These are phyloP conservation scores for Lactifluus rugatus DNA, from an alignment of 768 basidiomycete species.

Conservation along the genomic window DNA sequence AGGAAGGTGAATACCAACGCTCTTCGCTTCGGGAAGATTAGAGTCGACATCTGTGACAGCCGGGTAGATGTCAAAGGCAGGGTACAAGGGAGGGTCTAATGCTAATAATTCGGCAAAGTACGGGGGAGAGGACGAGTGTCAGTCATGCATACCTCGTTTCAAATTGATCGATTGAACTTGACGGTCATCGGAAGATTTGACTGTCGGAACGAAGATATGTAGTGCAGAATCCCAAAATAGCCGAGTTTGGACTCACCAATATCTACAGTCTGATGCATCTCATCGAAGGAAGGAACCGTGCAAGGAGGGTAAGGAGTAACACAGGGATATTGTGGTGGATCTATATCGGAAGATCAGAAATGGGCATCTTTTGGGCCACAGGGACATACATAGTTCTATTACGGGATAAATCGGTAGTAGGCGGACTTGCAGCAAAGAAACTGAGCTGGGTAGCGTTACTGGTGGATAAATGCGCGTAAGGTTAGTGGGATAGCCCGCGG, in stretches of 20 bases:
- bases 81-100: not conserved
- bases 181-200: not conserved
- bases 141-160: not conserved
- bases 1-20: not conserved
- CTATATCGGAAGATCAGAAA: not conserved
- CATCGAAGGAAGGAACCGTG: not conserved
- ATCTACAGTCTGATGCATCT: not conserved
- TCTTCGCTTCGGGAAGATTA: not conserved
- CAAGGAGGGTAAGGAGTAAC: not conserved
- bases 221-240: not conserved
- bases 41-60: not conserved
- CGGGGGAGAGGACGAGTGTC: not conserved
- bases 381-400: slow-evolving; percentile 4
- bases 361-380: not conserved
- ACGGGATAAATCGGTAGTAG: not conserved
- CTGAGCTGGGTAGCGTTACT: not conserved
- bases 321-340: slow-evolving; percentile 1
- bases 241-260: not conserved
- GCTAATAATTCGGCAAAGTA: not conserved
- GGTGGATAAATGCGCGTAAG: slow-evolving; percentile 9
- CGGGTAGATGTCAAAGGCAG: slow-evolving; percentile 7
- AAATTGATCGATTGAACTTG: not conserved
- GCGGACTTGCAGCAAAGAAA: not conserved
- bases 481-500: slow-evolving; percentile 4
- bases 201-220: not conserved